Conservation (phyloP, 176 grass and related monocot species). For the Panicum miliaceum region DNA sequence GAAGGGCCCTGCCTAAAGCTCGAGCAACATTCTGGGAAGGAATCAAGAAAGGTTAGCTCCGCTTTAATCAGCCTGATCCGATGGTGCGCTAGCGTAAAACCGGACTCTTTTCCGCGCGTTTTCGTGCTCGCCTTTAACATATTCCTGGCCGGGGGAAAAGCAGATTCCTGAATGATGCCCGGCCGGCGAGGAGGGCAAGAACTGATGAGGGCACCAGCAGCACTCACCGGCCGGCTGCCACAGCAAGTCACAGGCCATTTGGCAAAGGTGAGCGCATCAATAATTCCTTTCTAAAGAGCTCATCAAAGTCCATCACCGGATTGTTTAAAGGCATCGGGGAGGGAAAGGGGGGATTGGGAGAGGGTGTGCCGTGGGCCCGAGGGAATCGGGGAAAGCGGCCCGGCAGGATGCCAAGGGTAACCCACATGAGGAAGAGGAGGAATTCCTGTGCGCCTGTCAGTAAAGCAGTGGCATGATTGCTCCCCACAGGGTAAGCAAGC, state of each 20-base stretch:
- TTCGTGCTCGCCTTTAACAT: constrained; percentile 52
- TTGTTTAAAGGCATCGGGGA: constrained; percentile 53
- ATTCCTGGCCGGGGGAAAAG: constrained; percentile 43
- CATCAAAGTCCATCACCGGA: constrained; percentile 55
- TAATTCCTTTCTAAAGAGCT: constrained; percentile 60
- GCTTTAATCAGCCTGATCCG: constrained; percentile 51
- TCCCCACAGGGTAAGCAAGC: constrained; percentile 2
- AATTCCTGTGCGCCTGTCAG: constrained; percentile 37
- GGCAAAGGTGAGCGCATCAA: constrained; percentile 50
- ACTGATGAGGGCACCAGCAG: background rate
- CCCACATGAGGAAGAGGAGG: constrained; percentile 36
- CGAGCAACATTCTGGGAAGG: constrained; percentile 45
- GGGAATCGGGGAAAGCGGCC: constrained; percentile 49
- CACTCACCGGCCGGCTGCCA: constrained; percentile 18
- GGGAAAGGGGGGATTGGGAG: constrained; percentile 45
- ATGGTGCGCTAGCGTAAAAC: constrained; percentile 39
- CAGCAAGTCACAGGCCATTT: constrained; percentile 51
- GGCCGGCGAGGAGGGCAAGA: constrained; percentile 22
- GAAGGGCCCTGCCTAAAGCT: constrained; percentile 24
- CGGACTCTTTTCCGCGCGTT: constrained; percentile 46
- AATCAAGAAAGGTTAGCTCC: constrained; percentile 43
- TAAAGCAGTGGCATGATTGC: constrained; percentile 41
- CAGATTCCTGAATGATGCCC: constrained; percentile 65
- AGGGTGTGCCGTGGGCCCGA: constrained; percentile 41
- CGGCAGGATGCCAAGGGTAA: constrained; percentile 51